These are phyloP conservation scores for Ilex asprella DNA, from an alignment of 257 asterid species.

Conservation along the genomic window DNA sequence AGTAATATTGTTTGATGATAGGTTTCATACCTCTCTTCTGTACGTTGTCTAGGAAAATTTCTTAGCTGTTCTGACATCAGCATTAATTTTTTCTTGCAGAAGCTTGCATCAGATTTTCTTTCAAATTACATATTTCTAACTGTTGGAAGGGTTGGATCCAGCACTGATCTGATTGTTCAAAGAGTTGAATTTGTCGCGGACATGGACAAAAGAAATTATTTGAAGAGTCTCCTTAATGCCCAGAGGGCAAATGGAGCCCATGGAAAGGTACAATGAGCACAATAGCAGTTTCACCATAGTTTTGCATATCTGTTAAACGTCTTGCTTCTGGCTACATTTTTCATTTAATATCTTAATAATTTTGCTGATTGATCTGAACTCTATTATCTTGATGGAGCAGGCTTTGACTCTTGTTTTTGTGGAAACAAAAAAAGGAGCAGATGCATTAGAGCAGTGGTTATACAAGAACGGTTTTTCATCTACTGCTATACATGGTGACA, in stretches of 20 bases:
- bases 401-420: slow-evolving; percentile 73
- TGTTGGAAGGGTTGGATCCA: slow-evolving; percentile 98
- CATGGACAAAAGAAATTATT: slow-evolving; percentile 70
- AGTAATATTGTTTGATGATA: too few species aligned
- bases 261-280: slow-evolving; percentile 32
- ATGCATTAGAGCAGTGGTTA: slow-evolving; percentile 73
- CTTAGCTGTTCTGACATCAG: too few species aligned
- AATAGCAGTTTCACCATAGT: too few species aligned
- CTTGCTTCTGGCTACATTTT: too few species aligned
- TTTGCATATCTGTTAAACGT: too few species aligned
- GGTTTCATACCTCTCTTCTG: too few species aligned
- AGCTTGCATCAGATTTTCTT: slow-evolving; percentile 83
- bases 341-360: too few species aligned
- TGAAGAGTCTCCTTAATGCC: slow-evolving; percentile 83
- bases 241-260: slow-evolving; percentile 54
- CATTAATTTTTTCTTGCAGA: slow-evolving; percentile 33
- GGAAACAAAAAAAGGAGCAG: slow-evolving; percentile 91
- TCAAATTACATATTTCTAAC: slow-evolving; percentile 75
- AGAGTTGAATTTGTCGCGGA: slow-evolving; percentile 75
- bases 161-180: slow-evolving; percentile 91
- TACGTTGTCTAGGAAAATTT: too few species aligned
- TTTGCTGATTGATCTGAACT: background rate
- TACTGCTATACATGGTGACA: slow-evolving; percentile 84
- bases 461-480: slow-evolving; percentile 64
- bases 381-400: slow-evolving; percentile 34